Evolutionary conservation across 192 early-diverging fungal genomes (phyloP).

Genomic region (Linnemannia hyalina): DNA sequence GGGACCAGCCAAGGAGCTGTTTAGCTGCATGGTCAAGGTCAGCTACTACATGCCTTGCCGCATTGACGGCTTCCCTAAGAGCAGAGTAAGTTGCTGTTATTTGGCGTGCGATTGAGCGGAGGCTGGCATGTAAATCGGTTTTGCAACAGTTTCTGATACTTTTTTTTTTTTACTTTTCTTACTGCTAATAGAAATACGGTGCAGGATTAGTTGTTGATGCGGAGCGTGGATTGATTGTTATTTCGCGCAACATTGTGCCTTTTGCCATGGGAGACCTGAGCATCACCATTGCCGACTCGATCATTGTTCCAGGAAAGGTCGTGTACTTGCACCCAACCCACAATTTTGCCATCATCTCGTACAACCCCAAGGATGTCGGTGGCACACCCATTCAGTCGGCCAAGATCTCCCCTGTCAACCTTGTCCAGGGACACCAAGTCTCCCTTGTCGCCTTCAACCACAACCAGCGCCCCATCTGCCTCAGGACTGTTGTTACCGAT

Average conservation of each 20-base stretch:
- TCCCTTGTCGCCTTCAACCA: conserved; percentile 71
- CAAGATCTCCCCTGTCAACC: conserved; percentile 66
- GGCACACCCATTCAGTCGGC: conserved; percentile 77
- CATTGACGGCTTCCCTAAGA: conserved; percentile 80
- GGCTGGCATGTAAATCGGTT: neutral
- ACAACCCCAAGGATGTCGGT: conserved; percentile 84
- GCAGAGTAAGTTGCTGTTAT: conserved; percentile 62
- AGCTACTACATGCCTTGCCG: conserved; percentile 80
- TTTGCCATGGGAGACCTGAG: conserved; percentile 81
- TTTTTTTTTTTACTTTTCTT: neutral
- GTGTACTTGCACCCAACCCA: conserved; percentile 90
- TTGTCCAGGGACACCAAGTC: conserved; percentile 76
- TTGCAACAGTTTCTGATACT: neutral
- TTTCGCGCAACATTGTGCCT: conserved; percentile 83
- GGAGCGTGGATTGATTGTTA: conserved; percentile 83
- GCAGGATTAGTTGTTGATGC: conserved; percentile 86
- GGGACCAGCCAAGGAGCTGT: conserved; percentile 73
- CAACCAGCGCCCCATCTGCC: conserved; percentile 69
- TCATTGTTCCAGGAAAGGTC: conserved; percentile 87
- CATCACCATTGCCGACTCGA: conserved; percentile 87
- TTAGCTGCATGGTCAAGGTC: conserved; percentile 79
- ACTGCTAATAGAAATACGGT: conserved; percentile 65
- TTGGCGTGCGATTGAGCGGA: neutral
- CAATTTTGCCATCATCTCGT: conserved; percentile 88
- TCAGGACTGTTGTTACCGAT: conserved; percentile 74